Evolutionary conservation across 2,329 filamentous ascomycete genomes (phyloP), one percentile per base, ranked within the genome.

Genomic region (Sclerotinia sclerotiorum): DNA sequence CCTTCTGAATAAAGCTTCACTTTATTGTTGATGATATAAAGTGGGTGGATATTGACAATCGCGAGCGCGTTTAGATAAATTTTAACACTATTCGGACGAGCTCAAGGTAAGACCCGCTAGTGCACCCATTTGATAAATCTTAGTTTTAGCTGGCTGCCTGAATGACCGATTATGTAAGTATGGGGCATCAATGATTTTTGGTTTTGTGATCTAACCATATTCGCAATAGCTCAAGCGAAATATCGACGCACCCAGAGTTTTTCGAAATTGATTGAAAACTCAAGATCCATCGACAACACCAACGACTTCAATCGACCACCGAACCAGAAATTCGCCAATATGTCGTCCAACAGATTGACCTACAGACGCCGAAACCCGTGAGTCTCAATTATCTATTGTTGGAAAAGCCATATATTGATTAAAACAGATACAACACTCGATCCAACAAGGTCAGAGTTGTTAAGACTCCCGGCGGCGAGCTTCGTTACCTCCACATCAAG

Each of bases 401-500:
- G 19, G 48, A 24, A 65, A 62, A 61, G 44, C 44, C 56, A 69
- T 69, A 71, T 68, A 72, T 69, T 70, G 29, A 70, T 69, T 68
- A 42, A 57, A 55, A 56, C 51, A 95, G 92, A 81, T 99, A 98
- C 92, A 98, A 98, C 90, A 98, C 94, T 82, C 87, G 87, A 82
- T 97, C 92, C 83, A 97, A 99, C 91, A 93, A 93, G 84, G 94
- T 95, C 82, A 91, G 95, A 81, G 87, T 96, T 80, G 83, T 97
- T 84, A 95, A 95, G 89, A 99, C 95, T 77, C 95, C 96, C 77
- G 96, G 95, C 83, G 95, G 95, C 82, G 88, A 94, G 82, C 90
- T 97, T 80, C 90, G 95, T 82, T 90, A 97, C 81, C 91, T 98
- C 79, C 94, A 99, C 90, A 94, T 97, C 87, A 98, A 98, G 92